phyloP scores from a whole-genome alignment of 345 rosid species.

The Eucalyptus urophylla region DNA sequence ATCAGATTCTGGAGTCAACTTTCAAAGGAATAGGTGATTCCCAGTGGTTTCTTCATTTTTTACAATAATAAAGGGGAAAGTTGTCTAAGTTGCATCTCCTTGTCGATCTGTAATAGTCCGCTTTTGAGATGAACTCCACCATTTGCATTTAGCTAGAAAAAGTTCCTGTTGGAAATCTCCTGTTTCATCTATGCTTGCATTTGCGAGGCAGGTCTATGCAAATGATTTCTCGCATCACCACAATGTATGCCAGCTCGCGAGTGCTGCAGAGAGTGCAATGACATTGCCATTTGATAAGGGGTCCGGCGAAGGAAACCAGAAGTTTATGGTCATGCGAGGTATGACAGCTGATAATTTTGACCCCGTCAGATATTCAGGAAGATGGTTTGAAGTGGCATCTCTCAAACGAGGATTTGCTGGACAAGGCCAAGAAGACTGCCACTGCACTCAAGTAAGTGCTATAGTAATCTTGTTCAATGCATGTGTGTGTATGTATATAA shows the following conservation, averaged over 20 bases:
- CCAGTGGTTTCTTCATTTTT: background rate
- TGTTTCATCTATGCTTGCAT: background rate
- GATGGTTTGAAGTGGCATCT: constrained; percentile 99
- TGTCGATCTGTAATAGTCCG: background rate
- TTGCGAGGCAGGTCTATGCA: constrained; percentile 45
- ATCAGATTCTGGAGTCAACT: background rate
- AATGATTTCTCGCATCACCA: constrained; percentile 19
- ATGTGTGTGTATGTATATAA: background rate
- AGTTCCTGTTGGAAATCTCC: background rate
- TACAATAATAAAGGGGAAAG: background rate
- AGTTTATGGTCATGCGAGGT: constrained; percentile 86
- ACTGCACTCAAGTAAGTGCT: constrained; percentile 78
- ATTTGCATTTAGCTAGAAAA: background rate
- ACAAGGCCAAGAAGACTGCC: constrained; percentile 97
- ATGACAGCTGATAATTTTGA: constrained; percentile 87
- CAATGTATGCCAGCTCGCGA: constrained; percentile 52
- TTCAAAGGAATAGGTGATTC: background rate
- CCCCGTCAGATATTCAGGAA: constrained; percentile 76
- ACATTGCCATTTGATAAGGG: constrained; percentile 51
- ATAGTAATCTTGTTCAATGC: background rate
- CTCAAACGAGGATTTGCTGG: constrained; percentile 94
- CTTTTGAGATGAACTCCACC: background rate
- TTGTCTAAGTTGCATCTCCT: background rate
- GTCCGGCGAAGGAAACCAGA: constrained; percentile 32
- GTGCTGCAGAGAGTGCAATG: constrained; percentile 20